Evolutionary conservation across 208 protist genomes (phyloP).

Genomic region (Strigomonas culicis): DNA sequence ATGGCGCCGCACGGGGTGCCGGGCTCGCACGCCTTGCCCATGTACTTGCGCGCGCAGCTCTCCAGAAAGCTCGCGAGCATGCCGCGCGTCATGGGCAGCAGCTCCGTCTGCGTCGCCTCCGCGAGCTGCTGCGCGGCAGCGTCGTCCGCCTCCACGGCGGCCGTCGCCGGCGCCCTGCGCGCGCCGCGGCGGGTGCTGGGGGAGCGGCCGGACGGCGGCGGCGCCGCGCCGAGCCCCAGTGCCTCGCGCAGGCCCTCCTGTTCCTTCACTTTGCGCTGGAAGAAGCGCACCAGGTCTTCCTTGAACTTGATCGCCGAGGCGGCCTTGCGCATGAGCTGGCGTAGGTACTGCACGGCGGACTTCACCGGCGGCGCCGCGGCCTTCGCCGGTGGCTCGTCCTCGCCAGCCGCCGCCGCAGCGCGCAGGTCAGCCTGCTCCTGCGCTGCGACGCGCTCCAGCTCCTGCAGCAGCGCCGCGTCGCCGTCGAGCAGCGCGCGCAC

Average conservation of each 20-base stretch:
- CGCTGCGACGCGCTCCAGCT: conserved; percentile 12
- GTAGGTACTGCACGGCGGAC: conserved; percentile 14
- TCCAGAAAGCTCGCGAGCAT: conserved; percentile 81
- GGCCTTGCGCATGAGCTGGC: neutral
- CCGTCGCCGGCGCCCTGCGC: conserved; percentile 1
- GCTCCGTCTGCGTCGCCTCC: conserved; percentile 59
- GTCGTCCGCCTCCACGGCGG: conserved; percentile 3
- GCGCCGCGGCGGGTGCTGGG: neutral
- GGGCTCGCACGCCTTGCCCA: conserved; percentile 90
- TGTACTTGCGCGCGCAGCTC: conserved; percentile 76
- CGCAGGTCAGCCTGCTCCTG: conserved; percentile 22
- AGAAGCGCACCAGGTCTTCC: conserved; percentile 73
- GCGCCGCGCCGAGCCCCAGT: conserved; percentile 38
- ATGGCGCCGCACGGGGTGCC: conserved; percentile 98
- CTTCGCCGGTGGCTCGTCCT: neutral
- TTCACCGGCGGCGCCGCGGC: neutral
- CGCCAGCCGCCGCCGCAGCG: conserved; percentile 13
- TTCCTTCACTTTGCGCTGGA: conserved; percentile 50
- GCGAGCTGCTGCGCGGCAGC: conserved; percentile 7
- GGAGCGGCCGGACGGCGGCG: conserved; percentile 5
- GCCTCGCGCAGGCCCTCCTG: conserved; percentile 46
- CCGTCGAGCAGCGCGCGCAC: conserved; percentile 37
- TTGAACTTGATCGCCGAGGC: conserved; percentile 37
- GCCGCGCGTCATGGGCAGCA: conserved; percentile 63
- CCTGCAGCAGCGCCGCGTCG: conserved; percentile 6